Base-by-base conservation (phyloP, 192 early-diverging fungal species). In the Coemansia sp. region DNA sequence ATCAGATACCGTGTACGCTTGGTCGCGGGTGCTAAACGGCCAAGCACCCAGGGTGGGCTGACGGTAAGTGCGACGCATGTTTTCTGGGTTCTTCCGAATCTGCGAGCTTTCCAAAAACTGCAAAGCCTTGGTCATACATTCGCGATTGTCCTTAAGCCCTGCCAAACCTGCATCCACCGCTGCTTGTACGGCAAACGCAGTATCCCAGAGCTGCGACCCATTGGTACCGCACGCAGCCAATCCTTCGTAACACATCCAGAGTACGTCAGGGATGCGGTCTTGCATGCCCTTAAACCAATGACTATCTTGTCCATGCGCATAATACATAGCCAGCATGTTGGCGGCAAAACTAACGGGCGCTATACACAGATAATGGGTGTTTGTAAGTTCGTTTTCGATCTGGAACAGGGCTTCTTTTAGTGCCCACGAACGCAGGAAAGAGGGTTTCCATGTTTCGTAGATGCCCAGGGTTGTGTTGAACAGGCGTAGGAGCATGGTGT, bases 181-280 rank as follows among this genome's bases (percentile, higher is more conserved):
- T 0, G 96, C 97, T 71, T 97, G 96, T 37, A 89, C 90, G 38
- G 88, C 79, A 80, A 98, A 93, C 1, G 94, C 88, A 2, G 94
- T 91, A 77, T 99, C 97, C 97, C 97, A 99, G 39, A 98, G 79
- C 76, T 99, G 97, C 62, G 91, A 93, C 11, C 97, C 97, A 66
- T 99, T 98, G 15, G 97, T 99, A 9, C 96, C 96, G 71, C 93
- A 94, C 82, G 93, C 92, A 79, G 94, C 92, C 91, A 99, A 89
- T 2, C 97, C 97, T 67, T 92, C 90, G 28, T 78, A 65, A 57
- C 90, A 87, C 89, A 98, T 90, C 95, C 96, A 99, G 87, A 98
- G 85, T 62, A 94, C 95, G 61, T 99, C 97, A 22, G 84, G 80
- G 48, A 91, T 81, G 28, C 91, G 87, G 14, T 85, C 83, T 36